phyloP scores from a whole-genome alignment of 768 basidiomycete species.

The Sporobolomyces pararoseus region DNA sequence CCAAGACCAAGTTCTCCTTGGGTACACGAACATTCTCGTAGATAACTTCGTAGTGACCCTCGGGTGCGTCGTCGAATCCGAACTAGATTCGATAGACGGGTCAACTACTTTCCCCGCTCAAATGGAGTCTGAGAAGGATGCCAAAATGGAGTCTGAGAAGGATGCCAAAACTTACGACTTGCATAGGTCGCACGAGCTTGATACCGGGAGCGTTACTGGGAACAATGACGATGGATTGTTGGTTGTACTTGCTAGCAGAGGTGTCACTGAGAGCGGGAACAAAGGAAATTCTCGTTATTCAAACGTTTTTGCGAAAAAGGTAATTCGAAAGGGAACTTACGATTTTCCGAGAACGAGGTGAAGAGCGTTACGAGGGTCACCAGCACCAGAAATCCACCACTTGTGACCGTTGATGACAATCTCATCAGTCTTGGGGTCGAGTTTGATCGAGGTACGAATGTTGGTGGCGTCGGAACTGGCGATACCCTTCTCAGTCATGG shows the following conservation, averaged over 20 bases:
- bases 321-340: neutral
- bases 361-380: slow-evolving; percentile 79
- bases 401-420: slow-evolving; percentile 95
- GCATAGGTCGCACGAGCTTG: slow-evolving; percentile 84
- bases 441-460: slow-evolving; percentile 75
- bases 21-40: slow-evolving; percentile 94
- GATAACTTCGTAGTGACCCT: slow-evolving; percentile 91
- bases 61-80: slow-evolving; percentile 52
- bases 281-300: neutral
- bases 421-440: slow-evolving; percentile 67
- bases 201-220: slow-evolving; percentile 82
- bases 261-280: slow-evolving; percentile 59
- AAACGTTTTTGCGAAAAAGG: neutral
- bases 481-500: slow-evolving; percentile 90
- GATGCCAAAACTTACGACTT: slow-evolving; percentile 63
- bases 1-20: slow-evolving; percentile 72
- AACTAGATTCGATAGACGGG: slow-evolving; percentile 18
- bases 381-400: slow-evolving; percentile 99
- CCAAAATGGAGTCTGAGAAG: neutral
- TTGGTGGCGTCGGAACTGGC: slow-evolving; percentile 65
- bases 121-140: neutral
- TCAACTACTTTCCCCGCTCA: no score
- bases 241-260: slow-evolving; percentile 64
- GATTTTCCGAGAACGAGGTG: slow-evolving; percentile 89
- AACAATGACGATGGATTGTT: slow-evolving; percentile 94